A percentile compares a stretch with the other conserved stretches of the same genome.
Evolutionary conservation across 495 filamentous ascomycete genomes (phyloP).

Genomic region (Trichocladium antarcticum): DNA sequence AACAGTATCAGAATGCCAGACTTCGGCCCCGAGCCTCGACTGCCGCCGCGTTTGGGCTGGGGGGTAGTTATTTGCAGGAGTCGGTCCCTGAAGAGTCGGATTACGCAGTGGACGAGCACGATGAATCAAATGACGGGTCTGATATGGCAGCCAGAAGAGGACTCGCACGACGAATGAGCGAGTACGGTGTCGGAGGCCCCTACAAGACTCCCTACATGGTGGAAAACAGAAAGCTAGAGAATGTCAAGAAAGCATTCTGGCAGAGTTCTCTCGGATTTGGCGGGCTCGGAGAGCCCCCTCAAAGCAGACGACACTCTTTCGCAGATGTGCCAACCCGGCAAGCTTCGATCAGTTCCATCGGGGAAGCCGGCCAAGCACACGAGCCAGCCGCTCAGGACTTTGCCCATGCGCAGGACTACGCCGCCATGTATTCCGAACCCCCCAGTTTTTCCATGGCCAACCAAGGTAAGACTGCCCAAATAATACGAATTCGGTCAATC

Average conservation of each 20-base stretch:
- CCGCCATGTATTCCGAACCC: conserved; percentile 24
- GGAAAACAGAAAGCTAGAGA: conserved; percentile 67
- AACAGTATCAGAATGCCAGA: conserved; percentile 48
- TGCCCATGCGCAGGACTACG: conserved; percentile 30
- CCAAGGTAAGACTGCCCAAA: conserved; percentile 22
- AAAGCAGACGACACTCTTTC: conserved; percentile 94
- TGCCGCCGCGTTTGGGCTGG: conserved; percentile 41
- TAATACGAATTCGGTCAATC: not conserved
- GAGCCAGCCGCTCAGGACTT: conserved; percentile 33
- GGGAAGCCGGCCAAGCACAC: conserved; percentile 41
- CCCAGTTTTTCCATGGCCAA: conserved; percentile 23
- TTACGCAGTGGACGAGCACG: conserved; percentile 57
- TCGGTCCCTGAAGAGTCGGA: conserved; percentile 59
- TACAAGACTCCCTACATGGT: conserved; percentile 47
- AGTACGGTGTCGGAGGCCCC: conserved; percentile 46
- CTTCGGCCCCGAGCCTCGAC: conserved; percentile 54
- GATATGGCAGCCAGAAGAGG: conserved; percentile 45
- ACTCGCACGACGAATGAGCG: conserved; percentile 44
- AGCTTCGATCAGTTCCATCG: conserved; percentile 53
- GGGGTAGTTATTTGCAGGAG: conserved; percentile 52
- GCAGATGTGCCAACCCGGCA: conserved; percentile 65
- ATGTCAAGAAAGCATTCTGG: conserved; percentile 75
- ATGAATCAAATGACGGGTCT: conserved; percentile 50
- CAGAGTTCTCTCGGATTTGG: conserved; percentile 76
- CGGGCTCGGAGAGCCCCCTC: conserved; percentile 55